A percentile compares a stretch with the other conserved stretches of the same genome.
Evolutionary conservation across 345 rosid species (phyloP).

Genomic region (Dipteronia dyeriana): DNA sequence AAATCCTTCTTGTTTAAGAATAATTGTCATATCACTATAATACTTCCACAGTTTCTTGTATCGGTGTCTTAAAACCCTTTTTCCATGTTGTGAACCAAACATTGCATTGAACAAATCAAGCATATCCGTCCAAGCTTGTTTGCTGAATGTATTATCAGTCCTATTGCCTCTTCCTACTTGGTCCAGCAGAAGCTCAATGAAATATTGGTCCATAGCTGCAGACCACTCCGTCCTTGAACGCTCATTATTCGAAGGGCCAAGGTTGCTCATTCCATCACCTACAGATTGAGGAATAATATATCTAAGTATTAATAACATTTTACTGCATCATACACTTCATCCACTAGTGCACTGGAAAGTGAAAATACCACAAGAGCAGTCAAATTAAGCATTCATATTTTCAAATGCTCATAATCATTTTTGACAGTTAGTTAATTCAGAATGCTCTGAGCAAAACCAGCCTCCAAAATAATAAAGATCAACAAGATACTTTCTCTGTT

Average conservation of each 20-base stretch:
- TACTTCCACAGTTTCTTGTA: conserved; percentile 73
- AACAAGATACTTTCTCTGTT: neutral
- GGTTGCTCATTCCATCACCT: conserved; percentile 52
- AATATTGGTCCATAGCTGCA: conserved; percentile 68
- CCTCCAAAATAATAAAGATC: neutral
- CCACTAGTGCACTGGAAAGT: neutral
- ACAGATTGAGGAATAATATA: conserved; percentile 19
- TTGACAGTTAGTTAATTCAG: neutral
- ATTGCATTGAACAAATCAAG: conserved; percentile 65
- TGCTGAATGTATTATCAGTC: conserved; percentile 54
- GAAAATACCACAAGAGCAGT: conserved; percentile 4
- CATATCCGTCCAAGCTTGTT: conserved; percentile 89
- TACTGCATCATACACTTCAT: conserved; percentile 6
- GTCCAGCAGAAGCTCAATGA: conserved; percentile 77
- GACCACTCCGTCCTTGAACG: conserved; percentile 77
- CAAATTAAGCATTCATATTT: neutral
- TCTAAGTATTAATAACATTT: neutral
- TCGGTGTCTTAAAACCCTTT: conserved; percentile 78
- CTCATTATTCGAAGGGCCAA: conserved; percentile 37
- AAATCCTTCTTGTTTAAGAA: conserved; percentile 61
- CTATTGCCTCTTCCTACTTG: conserved; percentile 75
- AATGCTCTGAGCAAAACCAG: neutral
- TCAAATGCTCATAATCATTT: neutral
- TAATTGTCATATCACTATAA: conserved; percentile 49
- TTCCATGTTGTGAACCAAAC: conserved; percentile 68